phyloP scores from a whole-genome alignment of 2,329 filamentous ascomycete genomes.

The Clathrospora elynae region DNA sequence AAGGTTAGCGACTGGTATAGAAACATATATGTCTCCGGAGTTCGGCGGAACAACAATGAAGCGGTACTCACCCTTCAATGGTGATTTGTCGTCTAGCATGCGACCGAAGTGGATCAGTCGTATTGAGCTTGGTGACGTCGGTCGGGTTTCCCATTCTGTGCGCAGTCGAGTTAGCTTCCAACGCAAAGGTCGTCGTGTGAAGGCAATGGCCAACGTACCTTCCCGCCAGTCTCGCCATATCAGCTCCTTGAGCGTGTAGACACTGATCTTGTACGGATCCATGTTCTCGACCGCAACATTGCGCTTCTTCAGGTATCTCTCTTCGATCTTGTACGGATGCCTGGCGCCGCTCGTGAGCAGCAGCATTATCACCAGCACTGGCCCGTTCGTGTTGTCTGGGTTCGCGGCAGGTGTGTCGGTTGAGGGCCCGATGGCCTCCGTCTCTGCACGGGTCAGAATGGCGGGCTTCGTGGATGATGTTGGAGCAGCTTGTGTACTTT shows the following conservation, averaged over 20 bases:
- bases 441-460: slow-evolving; percentile 47
- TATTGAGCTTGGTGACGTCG: slow-evolving; percentile 86
- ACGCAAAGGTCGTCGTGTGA: background rate
- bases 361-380: slow-evolving; percentile 74
- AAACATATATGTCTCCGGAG: no score
- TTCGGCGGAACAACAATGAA: no score
- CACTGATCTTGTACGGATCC: slow-evolving; percentile 87
- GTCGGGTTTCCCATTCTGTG: slow-evolving; percentile 81
- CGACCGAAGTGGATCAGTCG: slow-evolving; percentile 90
- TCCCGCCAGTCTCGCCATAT: slow-evolving; percentile 91
- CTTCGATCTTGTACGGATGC: slow-evolving; percentile 89
- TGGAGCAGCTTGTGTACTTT: slow-evolving; percentile 18
- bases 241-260: slow-evolving; percentile 92
- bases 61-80: slow-evolving; percentile 71
- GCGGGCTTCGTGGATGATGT: slow-evolving; percentile 28
- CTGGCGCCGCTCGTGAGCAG: slow-evolving; percentile 80
- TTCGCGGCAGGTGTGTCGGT: slow-evolving; percentile 51
- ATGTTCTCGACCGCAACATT: slow-evolving; percentile 75
- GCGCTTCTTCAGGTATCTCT: slow-evolving; percentile 80
- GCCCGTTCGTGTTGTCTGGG: slow-evolving; percentile 47
- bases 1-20: slow-evolving; percentile 19
- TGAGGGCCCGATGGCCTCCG: slow-evolving; percentile 55
- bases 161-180: slow-evolving; percentile 27
- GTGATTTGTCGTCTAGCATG: slow-evolving; percentile 84
- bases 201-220: slow-evolving; percentile 52